Percentiles rank a stretch among this genome's conserved stretches.
Conservation (phyloP, 202 grass and related monocot genomes). For the Carex arenaria region DNA sequence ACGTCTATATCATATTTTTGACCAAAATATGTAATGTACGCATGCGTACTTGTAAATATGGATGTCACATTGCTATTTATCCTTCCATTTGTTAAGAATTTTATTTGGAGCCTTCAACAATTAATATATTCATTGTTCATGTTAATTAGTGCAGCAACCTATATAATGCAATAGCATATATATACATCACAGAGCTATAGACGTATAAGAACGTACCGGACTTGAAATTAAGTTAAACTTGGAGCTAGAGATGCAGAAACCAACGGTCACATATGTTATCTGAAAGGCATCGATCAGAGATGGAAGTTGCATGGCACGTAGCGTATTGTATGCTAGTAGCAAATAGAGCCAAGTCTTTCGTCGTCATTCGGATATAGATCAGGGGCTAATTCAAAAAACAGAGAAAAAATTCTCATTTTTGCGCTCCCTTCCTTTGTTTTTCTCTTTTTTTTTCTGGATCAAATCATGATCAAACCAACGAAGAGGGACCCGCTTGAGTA, state of each 20-base stretch:
- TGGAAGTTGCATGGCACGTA: conserved; percentile 18
- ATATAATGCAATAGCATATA: too few species aligned
- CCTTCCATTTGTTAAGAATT: too few species aligned
- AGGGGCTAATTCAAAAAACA: background rate
- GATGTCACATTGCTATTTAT: too few species aligned
- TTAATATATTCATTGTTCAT: too few species aligned
- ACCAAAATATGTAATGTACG: too few species aligned
- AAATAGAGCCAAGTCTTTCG: background rate
- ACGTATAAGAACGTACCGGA: too few species aligned
- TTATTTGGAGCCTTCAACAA: too few species aligned
- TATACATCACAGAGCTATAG: too few species aligned
- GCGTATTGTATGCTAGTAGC: conserved; percentile 29
- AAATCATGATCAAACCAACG: background rate
- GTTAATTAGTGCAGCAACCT: too few species aligned
- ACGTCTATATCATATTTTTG: too few species aligned
- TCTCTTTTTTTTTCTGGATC: background rate
- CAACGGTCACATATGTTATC: conserved; percentile 22
- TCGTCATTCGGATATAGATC: background rate
- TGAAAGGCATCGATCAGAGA: background rate
- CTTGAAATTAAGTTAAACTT: too few species aligned
- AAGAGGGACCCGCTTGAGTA: background rate
- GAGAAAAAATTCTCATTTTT: background rate
- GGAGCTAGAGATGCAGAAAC: background rate
- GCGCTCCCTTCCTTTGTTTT: background rate
- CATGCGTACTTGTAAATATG: too few species aligned